phyloP scores from a whole-genome alignment of 306 rosid species.

The Cucurbita ficifolia region DNA sequence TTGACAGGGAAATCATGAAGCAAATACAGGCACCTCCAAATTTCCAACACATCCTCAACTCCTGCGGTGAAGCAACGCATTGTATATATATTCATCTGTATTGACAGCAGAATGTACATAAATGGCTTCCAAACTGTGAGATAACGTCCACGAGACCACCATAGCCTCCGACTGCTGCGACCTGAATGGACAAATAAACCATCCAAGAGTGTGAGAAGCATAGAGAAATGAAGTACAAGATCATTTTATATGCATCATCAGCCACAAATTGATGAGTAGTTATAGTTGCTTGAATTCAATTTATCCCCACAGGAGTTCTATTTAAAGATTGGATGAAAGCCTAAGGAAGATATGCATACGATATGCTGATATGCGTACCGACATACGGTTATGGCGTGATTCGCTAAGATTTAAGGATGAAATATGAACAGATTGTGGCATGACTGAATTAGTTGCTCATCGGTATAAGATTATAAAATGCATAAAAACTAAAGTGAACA shows the following conservation, averaged over 20 bases:
- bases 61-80: background rate
- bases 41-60: background rate
- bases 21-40: background rate
- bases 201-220: slow-evolving; percentile 8
- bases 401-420: background rate
- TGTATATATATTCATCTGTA: slow-evolving; percentile 12
- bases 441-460: background rate
- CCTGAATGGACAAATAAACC: slow-evolving; percentile 27
- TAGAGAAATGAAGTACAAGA: background rate
- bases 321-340: no score
- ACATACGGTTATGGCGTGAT: background rate
- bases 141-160: slow-evolving; percentile 80
- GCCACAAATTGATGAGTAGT: no score
- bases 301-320: background rate
- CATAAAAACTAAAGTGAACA: background rate
- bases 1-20: background rate
- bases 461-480: background rate
- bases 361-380: background rate
- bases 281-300: background rate
- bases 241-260: no score
- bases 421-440: background rate
- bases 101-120: slow-evolving; percentile 59
- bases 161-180: slow-evolving; percentile 79
- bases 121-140: slow-evolving; percentile 92
- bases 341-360: background rate